These are phyloP conservation scores for Globisporangium megalacanthum DNA, from an alignment of 352 stramenopile genomes.

Conservation along the genomic window DNA sequence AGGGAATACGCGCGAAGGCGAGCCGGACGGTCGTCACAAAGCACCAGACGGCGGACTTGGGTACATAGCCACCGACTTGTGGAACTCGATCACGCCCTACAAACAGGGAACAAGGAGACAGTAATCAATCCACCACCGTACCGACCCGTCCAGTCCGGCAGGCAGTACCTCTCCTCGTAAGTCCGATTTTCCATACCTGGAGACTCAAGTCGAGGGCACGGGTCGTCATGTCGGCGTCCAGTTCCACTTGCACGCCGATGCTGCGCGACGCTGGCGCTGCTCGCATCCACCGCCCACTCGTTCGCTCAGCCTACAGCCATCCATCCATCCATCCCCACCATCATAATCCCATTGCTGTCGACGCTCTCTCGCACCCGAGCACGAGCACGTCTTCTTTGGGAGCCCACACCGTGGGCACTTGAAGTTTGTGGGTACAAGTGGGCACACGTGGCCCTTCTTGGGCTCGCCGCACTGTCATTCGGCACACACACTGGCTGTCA, in stretches of 20 bases:
- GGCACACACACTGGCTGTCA: background rate
- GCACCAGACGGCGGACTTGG: constrained; percentile 29
- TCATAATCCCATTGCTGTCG: background rate
- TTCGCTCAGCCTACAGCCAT: background rate
- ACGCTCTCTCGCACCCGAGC: constrained; percentile 33
- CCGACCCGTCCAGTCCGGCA: too few relatives aligned
- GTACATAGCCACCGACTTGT: constrained; percentile 48
- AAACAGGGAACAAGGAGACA: background rate
- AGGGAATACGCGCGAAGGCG: background rate
- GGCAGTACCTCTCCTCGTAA: too few relatives aligned
- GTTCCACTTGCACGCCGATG: constrained; percentile 67
- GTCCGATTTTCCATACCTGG: constrained; percentile 31
- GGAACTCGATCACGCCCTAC: constrained; percentile 69
- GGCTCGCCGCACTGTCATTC: constrained; percentile 64
- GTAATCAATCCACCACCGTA: background rate
- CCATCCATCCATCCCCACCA: background rate
- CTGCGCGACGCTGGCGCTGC: constrained; percentile 53
- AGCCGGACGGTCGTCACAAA: constrained; percentile 6
- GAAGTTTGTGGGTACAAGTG: constrained; percentile 74
- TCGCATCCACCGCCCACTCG: background rate
- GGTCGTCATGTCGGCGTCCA: constrained; percentile 83
- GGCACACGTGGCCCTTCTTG: constrained; percentile 85
- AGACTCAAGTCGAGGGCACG: constrained; percentile 62
- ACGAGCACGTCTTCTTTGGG: constrained; percentile 72
- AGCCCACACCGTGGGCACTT: constrained; percentile 75